A percentile compares a stretch with the other conserved stretches of the same genome.
Evolutionary conservation across 106 monocot species (phyloP).

Genomic region (Amphibolis antarctica): DNA sequence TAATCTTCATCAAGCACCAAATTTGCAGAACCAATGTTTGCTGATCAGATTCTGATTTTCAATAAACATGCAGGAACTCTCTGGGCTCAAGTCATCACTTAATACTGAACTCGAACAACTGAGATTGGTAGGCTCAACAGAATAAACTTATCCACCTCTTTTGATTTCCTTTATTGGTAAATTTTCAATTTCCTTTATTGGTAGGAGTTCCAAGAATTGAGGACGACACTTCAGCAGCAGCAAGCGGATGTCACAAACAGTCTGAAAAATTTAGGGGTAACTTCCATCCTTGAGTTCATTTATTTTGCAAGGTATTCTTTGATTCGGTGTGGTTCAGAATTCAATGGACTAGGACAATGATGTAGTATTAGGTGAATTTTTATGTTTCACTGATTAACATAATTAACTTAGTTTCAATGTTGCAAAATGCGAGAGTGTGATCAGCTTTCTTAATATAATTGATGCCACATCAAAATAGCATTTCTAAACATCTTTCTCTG

Average conservation of each 20-base stretch:
- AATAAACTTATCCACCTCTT: background rate
- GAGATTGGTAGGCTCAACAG: conserved; percentile 12
- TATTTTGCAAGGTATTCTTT: background rate
- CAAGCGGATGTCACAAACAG: conserved; percentile 50
- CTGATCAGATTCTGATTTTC: background rate
- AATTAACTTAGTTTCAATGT: too few relatives aligned
- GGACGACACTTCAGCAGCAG: conserved; percentile 49
- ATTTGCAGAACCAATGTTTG: background rate
- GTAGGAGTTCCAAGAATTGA: conserved; percentile 52
- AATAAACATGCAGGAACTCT: conserved; percentile 22
- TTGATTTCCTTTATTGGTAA: background rate
- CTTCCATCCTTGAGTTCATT: background rate
- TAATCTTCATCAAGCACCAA: too few relatives aligned
- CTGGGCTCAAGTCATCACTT: conserved; percentile 23
- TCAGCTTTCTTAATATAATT: too few relatives aligned
- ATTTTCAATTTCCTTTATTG: background rate
- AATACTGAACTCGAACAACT: conserved; percentile 23
- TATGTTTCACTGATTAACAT: too few relatives aligned
- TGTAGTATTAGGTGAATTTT: too few relatives aligned
- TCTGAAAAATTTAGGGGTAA: conserved; percentile 44
- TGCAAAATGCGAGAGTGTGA: too few relatives aligned
- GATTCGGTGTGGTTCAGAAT: too few relatives aligned
- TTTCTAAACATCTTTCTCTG: too few relatives aligned
- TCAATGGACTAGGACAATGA: too few relatives aligned
- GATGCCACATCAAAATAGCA: too few relatives aligned